Conservation (phyloP, 2,329 filamentous ascomycete genomes). For the Fusarium hostae region DNA sequence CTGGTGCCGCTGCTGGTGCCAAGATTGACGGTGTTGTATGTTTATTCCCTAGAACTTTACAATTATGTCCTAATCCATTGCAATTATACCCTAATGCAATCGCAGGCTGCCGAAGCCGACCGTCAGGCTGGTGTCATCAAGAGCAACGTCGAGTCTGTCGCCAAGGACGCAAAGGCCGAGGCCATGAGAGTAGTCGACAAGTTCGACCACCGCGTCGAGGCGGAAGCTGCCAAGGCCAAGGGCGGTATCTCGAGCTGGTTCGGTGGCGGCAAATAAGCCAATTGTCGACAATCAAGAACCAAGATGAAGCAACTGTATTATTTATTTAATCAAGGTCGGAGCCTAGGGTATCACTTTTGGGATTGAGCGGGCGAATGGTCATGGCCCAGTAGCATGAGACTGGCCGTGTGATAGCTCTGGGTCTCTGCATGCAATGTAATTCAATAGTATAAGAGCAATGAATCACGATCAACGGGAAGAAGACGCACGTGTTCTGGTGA, state of each 20-base stretch:
- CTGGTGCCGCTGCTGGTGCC: constrained; percentile 62
- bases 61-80: not conserved
- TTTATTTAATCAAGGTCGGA: constrained; percentile 24
- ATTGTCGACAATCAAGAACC: not conserved
- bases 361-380: constrained; percentile 21
- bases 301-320: constrained; percentile 17
- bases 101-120: constrained; percentile 67
- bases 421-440: constrained; percentile 23
- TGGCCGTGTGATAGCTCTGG: constrained; percentile 14
- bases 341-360: constrained; percentile 12
- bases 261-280: constrained; percentile 60
- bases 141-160: constrained; percentile 67
- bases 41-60: constrained; percentile 31
- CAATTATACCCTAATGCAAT: constrained; percentile 1
- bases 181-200: constrained; percentile 80
- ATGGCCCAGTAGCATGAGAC: constrained; percentile 22
- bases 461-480: constrained; percentile 16
- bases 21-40: constrained; percentile 77
- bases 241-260: constrained; percentile 88
- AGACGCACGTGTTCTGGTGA: not conserved
- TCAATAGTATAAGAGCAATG: constrained; percentile 29
- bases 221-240: constrained; percentile 84
- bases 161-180: constrained; percentile 72
- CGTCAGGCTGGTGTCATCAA: constrained; percentile 70
- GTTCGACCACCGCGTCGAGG: constrained; percentile 84